Evolutionary conservation across 1,284 basidiomycete genomes (phyloP), one percentile per base, ranked within the genome.

Genomic region (Schizophyllum amplum): DNA sequence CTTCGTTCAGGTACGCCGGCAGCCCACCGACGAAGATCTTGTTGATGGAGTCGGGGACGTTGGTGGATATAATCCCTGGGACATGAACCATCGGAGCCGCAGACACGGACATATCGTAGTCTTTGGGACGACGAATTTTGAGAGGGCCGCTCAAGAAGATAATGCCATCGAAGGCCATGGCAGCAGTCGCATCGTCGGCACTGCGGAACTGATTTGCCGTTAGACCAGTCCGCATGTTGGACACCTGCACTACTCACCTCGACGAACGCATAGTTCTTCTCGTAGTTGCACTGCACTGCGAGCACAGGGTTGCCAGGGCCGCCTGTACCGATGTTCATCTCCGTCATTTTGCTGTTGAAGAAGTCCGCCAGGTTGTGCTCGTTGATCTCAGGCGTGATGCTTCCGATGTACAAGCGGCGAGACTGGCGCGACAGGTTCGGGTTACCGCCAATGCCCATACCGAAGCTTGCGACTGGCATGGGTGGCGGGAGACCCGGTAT

Each of bases 21-120:
- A 99, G 76, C 57, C 95, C 96, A 54, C 97, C 97, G 60, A 99
- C 90, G 66, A 98, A 99, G 60, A 99, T 83, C 78, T 99, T 99
- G 82, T 98, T 94, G 68, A 92, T 90, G 46, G 94, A 94, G 71
- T 99, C 97, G 21, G 94, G 94, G 15, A 98, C 94, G 63, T 93
- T 96, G 51, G 93, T 94, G n/a, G 92, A 95, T 42, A 98, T 90
- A 53, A 95, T 89, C 57, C 95, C 94, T 23, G 94, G 92, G 56
- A 97, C 91, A 67, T 94, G 87, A 58, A 91, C 79, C 59, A 80
- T 82, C 26, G 85, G 78, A 6, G 27, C 27, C 27, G 27, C 5
- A 5, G 27, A 5, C 6, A 33, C 27, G 17, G 80, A 71, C 5
- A 49, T 49, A 54, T 91, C 86, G 67, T 98, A 99, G 67, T 99